These are phyloP conservation scores for Talaromyces atroroseus DNA, from an alignment of 2,329 filamentous ascomycete species.

Conservation along the genomic window DNA sequence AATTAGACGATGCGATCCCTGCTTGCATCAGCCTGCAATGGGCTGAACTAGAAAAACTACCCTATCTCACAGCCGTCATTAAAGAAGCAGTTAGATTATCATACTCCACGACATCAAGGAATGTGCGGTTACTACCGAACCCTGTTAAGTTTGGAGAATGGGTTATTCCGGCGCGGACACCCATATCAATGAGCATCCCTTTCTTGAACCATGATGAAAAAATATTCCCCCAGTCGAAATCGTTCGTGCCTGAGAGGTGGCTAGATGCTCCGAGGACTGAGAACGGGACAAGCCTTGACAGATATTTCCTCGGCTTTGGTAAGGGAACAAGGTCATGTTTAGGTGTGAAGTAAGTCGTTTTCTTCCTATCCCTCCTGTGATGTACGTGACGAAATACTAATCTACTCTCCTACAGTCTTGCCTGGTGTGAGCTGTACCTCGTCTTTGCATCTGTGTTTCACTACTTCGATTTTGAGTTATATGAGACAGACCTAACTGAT, in stretches of 20 bases:
- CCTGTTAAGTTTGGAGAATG: conserved; percentile 10
- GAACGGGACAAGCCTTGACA: conserved; percentile 16
- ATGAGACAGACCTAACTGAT: conserved; percentile 8
- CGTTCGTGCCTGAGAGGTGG: conserved; percentile 27
- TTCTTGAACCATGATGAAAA: conserved; percentile 20
- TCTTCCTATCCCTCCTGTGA: background rate
- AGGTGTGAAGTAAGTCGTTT: conserved; percentile 26
- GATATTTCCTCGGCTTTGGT: conserved; percentile 31
- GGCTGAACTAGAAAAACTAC: conserved; percentile 23
- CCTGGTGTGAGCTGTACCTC: conserved; percentile 5
- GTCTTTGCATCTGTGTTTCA: conserved; percentile 6
- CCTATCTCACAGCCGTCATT: conserved; percentile 21
- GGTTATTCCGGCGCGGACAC: conserved; percentile 16
- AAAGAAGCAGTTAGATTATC: conserved; percentile 10
- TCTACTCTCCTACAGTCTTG: background rate
- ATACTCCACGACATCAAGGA: background rate
- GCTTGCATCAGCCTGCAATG: conserved; percentile 10
- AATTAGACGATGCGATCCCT: conserved; percentile 20
- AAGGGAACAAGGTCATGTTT: conserved; percentile 40
- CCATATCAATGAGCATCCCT: conserved; percentile 14
- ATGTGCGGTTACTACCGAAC: background rate
- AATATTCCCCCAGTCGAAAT: conserved; percentile 24
- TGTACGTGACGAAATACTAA: background rate
- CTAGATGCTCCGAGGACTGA: conserved; percentile 16
- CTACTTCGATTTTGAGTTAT: conserved; percentile 5